These are phyloP conservation scores for Chalara sp. DNA, from an alignment of 2,329 filamentous ascomycete genomes.

Conservation along the genomic window DNA sequence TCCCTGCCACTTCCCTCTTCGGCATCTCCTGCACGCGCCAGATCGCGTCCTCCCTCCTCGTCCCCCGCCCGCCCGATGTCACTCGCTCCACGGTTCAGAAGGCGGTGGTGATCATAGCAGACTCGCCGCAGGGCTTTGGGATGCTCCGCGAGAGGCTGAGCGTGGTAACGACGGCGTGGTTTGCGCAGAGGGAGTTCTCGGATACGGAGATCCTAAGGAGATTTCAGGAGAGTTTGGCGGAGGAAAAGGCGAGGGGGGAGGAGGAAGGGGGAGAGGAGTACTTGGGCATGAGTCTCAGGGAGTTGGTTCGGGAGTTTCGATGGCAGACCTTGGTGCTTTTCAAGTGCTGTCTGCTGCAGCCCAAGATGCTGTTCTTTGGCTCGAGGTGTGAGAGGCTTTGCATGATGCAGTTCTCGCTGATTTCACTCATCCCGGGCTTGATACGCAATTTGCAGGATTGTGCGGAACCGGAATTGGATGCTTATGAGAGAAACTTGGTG, in stretches of 20 bases:
- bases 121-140: slow-evolving; percentile 84
- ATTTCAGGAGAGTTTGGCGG: slow-evolving; percentile 82
- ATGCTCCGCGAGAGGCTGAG: slow-evolving; percentile 84
- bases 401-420: slow-evolving; percentile 96
- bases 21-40: slow-evolving; percentile 94
- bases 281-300: slow-evolving; percentile 79
- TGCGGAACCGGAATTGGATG: slow-evolving; percentile 87
- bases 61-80: slow-evolving; percentile 77
- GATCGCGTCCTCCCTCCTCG: slow-evolving; percentile 70
- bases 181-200: slow-evolving; percentile 86
- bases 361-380: slow-evolving; percentile 99
- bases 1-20: slow-evolving; percentile 75
- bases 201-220: slow-evolving; percentile 84
- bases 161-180: slow-evolving; percentile 92
- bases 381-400: slow-evolving; percentile 93
- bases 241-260: slow-evolving; percentile 54
- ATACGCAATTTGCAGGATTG: slow-evolving; percentile 90
- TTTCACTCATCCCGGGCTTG: slow-evolving; percentile 90
- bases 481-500: slow-evolving; percentile 66
- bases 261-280: slow-evolving; percentile 72
- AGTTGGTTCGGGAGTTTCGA: slow-evolving; percentile 90
- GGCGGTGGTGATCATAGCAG: slow-evolving; percentile 90
- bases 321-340: slow-evolving; percentile 91
- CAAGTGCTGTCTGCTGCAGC: slow-evolving; percentile 89
- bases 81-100: slow-evolving; percentile 98